Evolutionary conservation across 257 asterid species (phyloP).

Genomic region (Asclepias syriaca): DNA sequence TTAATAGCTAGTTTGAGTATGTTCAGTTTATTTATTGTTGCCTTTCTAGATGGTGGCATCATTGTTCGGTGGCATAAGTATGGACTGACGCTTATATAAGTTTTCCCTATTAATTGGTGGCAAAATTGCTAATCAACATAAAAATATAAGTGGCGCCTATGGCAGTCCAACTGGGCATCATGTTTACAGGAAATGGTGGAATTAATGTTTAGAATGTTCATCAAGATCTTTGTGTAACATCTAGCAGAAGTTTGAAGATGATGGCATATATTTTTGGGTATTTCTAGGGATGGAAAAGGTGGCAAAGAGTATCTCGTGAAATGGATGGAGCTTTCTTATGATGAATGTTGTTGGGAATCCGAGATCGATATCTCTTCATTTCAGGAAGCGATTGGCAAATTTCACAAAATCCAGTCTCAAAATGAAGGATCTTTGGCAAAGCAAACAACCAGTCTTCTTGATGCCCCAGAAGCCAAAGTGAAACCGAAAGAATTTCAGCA

Average conservation of each 20-base stretch:
- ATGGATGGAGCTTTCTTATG: constrained; percentile 97
- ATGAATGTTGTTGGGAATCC: constrained; percentile 93
- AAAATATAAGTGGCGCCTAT: too few relatives aligned
- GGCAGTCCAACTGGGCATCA: too few relatives aligned
- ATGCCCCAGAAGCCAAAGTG: constrained; percentile 57
- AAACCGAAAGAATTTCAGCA: constrained; percentile 86
- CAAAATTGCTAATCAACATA: too few relatives aligned
- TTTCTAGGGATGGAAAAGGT: constrained; percentile 54
- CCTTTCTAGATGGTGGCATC: too few relatives aligned
- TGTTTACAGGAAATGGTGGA: too few relatives aligned
- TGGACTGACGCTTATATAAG: too few relatives aligned
- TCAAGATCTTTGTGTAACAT: neutral
- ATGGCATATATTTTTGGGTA: constrained; percentile 1
- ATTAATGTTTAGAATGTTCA: too few relatives aligned
- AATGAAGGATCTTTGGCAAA: constrained; percentile 45
- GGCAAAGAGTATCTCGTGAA: constrained; percentile 89
- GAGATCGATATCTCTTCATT: constrained; percentile 79
- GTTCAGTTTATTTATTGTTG: too few relatives aligned
- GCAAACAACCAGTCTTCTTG: constrained; percentile 48
- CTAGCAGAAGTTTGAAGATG: neutral
- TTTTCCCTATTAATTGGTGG: too few relatives aligned
- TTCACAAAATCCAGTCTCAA: constrained; percentile 52
- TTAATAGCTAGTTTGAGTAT: too few relatives aligned
- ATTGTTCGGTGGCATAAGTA: too few relatives aligned
- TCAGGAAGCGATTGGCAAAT: constrained; percentile 68